Conservation (phyloP, 2,329 filamentous ascomycete species). For the Penicillium italicum region DNA sequence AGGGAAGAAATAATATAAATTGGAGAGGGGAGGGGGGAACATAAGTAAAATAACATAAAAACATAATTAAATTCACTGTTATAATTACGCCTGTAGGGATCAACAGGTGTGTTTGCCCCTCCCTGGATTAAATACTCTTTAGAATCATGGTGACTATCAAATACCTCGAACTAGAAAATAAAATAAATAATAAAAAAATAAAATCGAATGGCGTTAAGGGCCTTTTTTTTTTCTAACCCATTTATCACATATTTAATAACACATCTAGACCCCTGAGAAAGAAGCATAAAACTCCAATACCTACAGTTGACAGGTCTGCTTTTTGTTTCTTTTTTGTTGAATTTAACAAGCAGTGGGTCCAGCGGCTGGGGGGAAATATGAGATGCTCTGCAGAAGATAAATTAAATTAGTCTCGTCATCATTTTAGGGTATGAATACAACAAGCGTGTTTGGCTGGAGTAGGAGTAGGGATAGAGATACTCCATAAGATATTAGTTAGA, state of each 20-base stretch:
- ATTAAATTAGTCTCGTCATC: neutral
- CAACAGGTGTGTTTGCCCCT: conserved; percentile 23
- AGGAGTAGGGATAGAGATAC: neutral
- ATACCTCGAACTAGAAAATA: neutral
- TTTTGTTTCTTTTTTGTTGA: conserved; percentile 7
- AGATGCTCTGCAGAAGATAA: conserved; percentile 3
- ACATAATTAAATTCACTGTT: conserved; percentile 2
- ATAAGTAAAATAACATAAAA: neutral
- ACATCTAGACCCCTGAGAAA: conserved; percentile 1
- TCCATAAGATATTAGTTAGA: neutral
- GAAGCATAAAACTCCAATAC: neutral
- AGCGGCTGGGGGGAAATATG: conserved; percentile 6
- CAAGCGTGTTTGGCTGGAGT: neutral
- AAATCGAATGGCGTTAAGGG: neutral
- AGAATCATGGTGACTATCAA: neutral
- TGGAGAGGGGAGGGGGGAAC: neutral
- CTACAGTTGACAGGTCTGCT: conserved; percentile 30
- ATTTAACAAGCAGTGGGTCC: conserved; percentile 3
- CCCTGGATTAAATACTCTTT: conserved; percentile 13
- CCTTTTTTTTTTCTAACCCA: neutral
- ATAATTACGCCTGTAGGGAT: conserved; percentile 10
- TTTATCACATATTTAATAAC: neutral
- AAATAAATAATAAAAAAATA: neutral
- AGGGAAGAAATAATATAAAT: neutral
- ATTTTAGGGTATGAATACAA: neutral